Evolutionary conservation across 768 basidiomycete genomes (phyloP).

Genomic region (Mycena latifolia): DNA sequence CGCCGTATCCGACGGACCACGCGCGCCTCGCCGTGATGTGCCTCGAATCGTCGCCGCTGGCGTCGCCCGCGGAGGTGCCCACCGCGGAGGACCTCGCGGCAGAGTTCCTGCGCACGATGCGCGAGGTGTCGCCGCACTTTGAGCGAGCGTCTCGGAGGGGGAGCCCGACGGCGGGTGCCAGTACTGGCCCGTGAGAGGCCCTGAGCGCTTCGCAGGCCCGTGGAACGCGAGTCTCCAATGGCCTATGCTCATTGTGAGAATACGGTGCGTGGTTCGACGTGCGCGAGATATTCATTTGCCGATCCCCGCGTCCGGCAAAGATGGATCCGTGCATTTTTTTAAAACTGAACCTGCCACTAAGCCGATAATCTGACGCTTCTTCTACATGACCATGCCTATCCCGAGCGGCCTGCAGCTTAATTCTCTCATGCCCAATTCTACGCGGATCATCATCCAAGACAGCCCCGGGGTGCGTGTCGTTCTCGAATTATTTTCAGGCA

Average conservation of each 20-base stretch:
- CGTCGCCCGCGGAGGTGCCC: conserved; percentile 12
- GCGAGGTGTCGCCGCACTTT: conserved; percentile 39
- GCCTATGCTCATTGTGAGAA: conserved; percentile 46
- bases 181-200: conserved; percentile 40
- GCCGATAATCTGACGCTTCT: not conserved
- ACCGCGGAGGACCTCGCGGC: conserved; percentile 30
- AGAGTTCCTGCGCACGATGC: conserved; percentile 28
- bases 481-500: no score
- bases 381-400: conserved; percentile 39
- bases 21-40: conserved; percentile 40
- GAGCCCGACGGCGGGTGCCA: conserved; percentile 42
- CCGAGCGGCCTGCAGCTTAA: conserved; percentile 38
- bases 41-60: conserved; percentile 38
- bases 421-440: conserved; percentile 41
- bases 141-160: conserved; percentile 35
- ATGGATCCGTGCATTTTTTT: conserved; percentile 30
- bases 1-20: conserved; percentile 26
- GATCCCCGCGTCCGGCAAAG: not conserved
- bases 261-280: conserved; percentile 19
- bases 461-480: conserved; percentile 33
- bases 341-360: no score
- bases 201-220: conserved; percentile 43
- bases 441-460: conserved; percentile 40
- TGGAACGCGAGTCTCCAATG: conserved; percentile 44
- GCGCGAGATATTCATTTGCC: not conserved